Evolutionary conservation across 345 rosid species (phyloP).

Genomic region (Ricinus communis): DNA sequence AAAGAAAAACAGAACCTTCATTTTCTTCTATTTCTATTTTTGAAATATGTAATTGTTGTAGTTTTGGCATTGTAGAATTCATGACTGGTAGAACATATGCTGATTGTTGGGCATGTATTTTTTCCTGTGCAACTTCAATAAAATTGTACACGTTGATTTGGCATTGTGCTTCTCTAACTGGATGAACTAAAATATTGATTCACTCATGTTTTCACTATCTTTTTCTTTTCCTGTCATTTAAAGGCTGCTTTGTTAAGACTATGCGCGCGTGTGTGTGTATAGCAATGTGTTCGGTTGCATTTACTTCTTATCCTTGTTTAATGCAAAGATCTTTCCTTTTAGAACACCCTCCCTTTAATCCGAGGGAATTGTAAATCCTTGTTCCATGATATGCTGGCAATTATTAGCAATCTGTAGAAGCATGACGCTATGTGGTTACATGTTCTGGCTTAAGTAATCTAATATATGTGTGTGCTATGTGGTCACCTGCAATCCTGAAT

Average conservation of each 20-base stretch:
- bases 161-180: background rate
- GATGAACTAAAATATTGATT: background rate
- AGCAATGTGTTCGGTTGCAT: background rate
- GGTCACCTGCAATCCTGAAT: background rate
- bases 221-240: background rate
- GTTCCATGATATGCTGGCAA: background rate
- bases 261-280: too few relatives aligned
- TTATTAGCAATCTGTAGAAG: background rate
- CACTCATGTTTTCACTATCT: background rate
- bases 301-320: background rate
- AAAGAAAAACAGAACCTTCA: constrained; percentile 24
- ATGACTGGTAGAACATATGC: constrained; percentile 40
- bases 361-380: background rate
- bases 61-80: constrained; percentile 44
- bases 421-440: background rate
- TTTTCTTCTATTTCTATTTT: constrained; percentile 17
- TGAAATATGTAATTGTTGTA: constrained; percentile 48
- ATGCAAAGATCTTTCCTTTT: background rate
- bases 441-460: too few relatives aligned
- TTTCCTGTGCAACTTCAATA: constrained; percentile 42
- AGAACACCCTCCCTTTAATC: background rate
- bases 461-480: background rate
- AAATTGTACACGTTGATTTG: constrained; percentile 32
- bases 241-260: background rate
- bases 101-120: constrained; percentile 47